phyloP scores from a whole-genome alignment of 73 alveolate genomes.

The Stentor roeselii region DNA sequence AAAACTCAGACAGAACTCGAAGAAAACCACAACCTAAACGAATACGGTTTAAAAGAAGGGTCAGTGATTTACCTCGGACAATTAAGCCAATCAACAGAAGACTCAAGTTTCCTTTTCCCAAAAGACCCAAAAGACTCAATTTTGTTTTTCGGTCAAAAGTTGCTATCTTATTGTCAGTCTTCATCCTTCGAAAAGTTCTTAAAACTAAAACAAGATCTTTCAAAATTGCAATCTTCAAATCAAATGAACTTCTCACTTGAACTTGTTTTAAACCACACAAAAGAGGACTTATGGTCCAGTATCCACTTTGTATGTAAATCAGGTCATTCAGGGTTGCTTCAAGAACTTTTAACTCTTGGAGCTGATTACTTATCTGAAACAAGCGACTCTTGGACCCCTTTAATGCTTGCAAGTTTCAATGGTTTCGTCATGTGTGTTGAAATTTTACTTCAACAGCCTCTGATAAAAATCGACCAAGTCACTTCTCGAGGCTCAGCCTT shows the following conservation, averaged over 20 bases:
- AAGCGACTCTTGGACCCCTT: conserved; percentile 61
- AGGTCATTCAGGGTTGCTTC: conserved; percentile 11
- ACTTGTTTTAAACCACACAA: not conserved
- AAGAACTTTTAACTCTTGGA: conserved; percentile 28
- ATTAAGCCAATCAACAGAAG: too few species aligned
- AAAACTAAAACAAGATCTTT: not conserved
- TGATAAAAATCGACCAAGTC: too few species aligned
- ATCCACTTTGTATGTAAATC: conserved; percentile 19
- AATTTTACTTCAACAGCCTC: conserved; percentile 31
- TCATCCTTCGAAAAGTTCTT: not conserved
- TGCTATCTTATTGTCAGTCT: not conserved
- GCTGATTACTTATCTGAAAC: conserved; percentile 46
- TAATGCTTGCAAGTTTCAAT: conserved; percentile 50
- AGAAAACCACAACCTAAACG: too few species aligned
- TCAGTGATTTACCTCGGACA: too few species aligned
- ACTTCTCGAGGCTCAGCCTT: conserved; percentile 22
- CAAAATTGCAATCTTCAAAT: too few species aligned
- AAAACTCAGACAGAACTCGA: too few species aligned
- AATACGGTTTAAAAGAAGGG: too few species aligned
- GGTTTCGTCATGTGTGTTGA: conserved; percentile 52
- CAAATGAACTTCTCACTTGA: too few species aligned
- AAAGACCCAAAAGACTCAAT: not conserved
- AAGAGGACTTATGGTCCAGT: conserved; percentile 4
- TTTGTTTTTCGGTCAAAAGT: not conserved
- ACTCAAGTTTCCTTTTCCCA: not conserved